Conservation (phyloP, 2,329 filamentous ascomycete species). For the Apiospora rasikravindrae region DNA sequence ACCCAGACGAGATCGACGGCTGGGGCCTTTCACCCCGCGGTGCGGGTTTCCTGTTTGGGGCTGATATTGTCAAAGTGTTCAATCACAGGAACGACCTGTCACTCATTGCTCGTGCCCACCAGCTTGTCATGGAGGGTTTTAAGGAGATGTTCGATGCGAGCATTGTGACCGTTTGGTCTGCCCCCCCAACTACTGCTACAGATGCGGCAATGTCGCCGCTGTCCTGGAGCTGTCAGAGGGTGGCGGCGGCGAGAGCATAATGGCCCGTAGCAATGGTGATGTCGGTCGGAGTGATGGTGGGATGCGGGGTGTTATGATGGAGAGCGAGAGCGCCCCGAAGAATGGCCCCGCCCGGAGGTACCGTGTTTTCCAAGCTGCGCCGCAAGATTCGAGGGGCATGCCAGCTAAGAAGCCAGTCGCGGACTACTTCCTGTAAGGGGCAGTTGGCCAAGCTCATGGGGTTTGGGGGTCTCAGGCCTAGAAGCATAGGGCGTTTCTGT, state of each 20-base stretch:
- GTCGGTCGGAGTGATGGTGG: slow-evolving; percentile 57
- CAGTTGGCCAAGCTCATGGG: background rate
- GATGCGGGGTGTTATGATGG: slow-evolving; percentile 53
- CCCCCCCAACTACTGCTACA: slow-evolving; percentile 95
- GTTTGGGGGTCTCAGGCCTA: background rate
- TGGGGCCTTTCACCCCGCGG: slow-evolving; percentile 95
- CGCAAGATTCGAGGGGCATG: slow-evolving; percentile 96
- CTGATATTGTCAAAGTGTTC: slow-evolving; percentile 94
- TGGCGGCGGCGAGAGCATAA: slow-evolving; percentile 72
- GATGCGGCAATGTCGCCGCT: slow-evolving; percentile 93
- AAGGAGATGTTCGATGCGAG: slow-evolving; percentile 98
- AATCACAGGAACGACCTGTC: slow-evolving; percentile 93
- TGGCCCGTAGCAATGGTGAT: slow-evolving; percentile 75
- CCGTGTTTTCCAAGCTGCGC: slow-evolving; percentile 93
- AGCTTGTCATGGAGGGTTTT: slow-evolving; percentile 99
- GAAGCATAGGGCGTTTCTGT: background rate
- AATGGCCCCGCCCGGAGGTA: slow-evolving; percentile 86
- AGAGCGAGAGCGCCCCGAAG: slow-evolving; percentile 49
- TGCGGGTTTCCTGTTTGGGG: slow-evolving; percentile 93
- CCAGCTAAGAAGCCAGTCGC: slow-evolving; percentile 98
- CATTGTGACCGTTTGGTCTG: slow-evolving; percentile 99
- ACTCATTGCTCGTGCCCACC: slow-evolving; percentile 91
- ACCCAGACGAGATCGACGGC: slow-evolving; percentile 96
- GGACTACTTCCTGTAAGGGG: slow-evolving; percentile 86
- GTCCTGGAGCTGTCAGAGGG: slow-evolving; percentile 94